phyloP scores from a whole-genome alignment of 768 basidiomycete genomes.

The Leccinum variicolor region DNA sequence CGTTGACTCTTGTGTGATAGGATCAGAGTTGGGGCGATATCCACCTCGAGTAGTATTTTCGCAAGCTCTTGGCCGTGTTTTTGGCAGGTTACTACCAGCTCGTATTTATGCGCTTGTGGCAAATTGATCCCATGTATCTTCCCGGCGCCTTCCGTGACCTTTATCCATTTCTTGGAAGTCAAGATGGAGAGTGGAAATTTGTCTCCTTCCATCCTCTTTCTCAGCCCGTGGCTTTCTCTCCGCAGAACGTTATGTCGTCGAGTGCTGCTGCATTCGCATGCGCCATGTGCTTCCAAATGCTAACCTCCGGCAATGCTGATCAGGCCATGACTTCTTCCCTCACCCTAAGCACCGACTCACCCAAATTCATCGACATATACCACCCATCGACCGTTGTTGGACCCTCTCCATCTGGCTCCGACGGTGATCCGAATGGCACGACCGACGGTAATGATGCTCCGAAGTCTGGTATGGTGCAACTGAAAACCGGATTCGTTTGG shows the following conservation, averaged over 20 bases:
- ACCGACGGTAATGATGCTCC: background rate
- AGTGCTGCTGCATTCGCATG: background rate
- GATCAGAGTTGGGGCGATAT: constrained; percentile 86
- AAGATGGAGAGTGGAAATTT: constrained; percentile 89
- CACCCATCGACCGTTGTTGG: background rate
- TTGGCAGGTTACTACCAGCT: constrained; percentile 90
- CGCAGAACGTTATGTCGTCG: background rate
- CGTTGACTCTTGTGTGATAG: constrained; percentile 27
- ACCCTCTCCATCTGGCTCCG: background rate
- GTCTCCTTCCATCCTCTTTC: background rate
- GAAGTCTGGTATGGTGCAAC: constrained; percentile 30
- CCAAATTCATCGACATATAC: background rate
- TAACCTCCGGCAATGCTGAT: background rate
- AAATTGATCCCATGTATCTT: constrained; percentile 82
- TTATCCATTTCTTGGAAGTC: constrained; percentile 88
- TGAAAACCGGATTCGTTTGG: too few species aligned
- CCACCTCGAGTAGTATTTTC: constrained; percentile 74
- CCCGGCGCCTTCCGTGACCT: constrained; percentile 87
- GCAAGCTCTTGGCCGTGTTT: constrained; percentile 84
- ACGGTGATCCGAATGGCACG: background rate
- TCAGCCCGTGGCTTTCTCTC: constrained; percentile 4
- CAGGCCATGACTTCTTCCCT: background rate
- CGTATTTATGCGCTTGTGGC: constrained; percentile 96
- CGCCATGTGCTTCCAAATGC: background rate
- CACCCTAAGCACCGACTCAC: background rate